Conservation (phyloP, 768 basidiomycete species). For the Suillus plorans region DNA sequence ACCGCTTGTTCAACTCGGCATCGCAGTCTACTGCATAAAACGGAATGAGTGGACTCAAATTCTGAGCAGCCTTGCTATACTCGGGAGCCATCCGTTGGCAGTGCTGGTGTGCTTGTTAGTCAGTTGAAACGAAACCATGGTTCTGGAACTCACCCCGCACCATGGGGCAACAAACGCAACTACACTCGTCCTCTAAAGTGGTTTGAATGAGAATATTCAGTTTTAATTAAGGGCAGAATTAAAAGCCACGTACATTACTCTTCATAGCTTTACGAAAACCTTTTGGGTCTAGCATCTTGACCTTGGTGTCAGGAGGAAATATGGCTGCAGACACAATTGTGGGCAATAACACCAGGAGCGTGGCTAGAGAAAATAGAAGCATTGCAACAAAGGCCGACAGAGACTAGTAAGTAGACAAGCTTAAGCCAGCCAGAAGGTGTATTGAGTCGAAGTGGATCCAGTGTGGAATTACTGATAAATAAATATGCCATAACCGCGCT, state of each 20-base stretch:
- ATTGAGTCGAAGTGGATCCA: neutral
- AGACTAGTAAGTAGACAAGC: neutral
- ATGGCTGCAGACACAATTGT: constrained; percentile 43
- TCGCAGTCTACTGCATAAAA: constrained; percentile 96
- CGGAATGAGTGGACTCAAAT: constrained; percentile 78
- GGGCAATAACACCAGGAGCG: constrained; percentile 29
- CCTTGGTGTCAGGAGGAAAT: constrained; percentile 52
- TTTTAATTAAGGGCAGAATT: neutral
- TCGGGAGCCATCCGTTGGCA: constrained; percentile 87
- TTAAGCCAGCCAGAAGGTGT: neutral
- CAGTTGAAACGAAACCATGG: neutral
- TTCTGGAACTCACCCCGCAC: constrained; percentile 66
- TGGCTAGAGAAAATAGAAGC: constrained; percentile 20
- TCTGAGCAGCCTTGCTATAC: constrained; percentile 77
- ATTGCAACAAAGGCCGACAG: constrained; percentile 9
- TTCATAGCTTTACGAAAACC: constrained; percentile 73
- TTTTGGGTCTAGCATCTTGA: constrained; percentile 74
- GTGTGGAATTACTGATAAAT: neutral
- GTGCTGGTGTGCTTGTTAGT: constrained; percentile 48
- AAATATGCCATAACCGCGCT: neutral
- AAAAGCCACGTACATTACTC: constrained; percentile 56
- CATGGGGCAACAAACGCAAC: constrained; percentile 95
- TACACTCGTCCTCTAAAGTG: constrained; percentile 61
- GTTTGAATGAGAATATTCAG: neutral
- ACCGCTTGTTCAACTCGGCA: constrained; percentile 69